Percentiles rank a stretch among this genome's conserved stretches.
These are phyloP conservation scores for Mycena vulgaris DNA, from an alignment of 768 basidiomycete species.

Conservation along the genomic window DNA sequence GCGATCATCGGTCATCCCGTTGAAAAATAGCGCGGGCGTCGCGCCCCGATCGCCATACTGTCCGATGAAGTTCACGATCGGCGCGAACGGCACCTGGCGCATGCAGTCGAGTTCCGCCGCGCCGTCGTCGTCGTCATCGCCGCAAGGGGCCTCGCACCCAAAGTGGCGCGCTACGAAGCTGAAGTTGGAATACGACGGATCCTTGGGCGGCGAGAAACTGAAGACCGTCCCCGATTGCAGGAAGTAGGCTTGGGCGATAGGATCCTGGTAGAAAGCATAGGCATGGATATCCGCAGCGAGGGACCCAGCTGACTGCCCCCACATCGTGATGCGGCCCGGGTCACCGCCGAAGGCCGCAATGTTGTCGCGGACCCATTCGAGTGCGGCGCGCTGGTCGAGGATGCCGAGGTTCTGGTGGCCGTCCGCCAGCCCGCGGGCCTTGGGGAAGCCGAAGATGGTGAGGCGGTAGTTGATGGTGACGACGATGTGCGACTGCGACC, in stretches of 20 bases:
- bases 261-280: slow-evolving; percentile 10
- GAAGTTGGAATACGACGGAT: slow-evolving; percentile 5
- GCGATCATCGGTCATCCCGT: not conserved
- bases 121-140: slow-evolving; percentile 14
- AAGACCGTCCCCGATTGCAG: slow-evolving; percentile 15
- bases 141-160: slow-evolving; percentile 10
- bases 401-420: slow-evolving; percentile 20
- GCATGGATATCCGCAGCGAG: slow-evolving; percentile 3
- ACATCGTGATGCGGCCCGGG: slow-evolving; percentile 3
- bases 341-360: slow-evolving; percentile 15
- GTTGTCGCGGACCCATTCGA: slow-evolving; percentile 20
- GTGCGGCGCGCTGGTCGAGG: slow-evolving; percentile 9
- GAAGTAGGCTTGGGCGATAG: slow-evolving; percentile 14
- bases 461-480: slow-evolving; percentile 21
- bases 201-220: not conserved
- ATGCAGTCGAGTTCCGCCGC: slow-evolving; percentile 19
- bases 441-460: slow-evolving; percentile 18
- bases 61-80: slow-evolving; percentile 15
- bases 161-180: slow-evolving; percentile 16
- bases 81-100: slow-evolving; percentile 9
- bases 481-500: slow-evolving; percentile 8
- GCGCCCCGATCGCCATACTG: slow-evolving; percentile 9
- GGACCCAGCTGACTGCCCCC: slow-evolving; percentile 21
- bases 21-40: slow-evolving; percentile 7
- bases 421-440: slow-evolving; percentile 10